Conservation (phyloP, 202 grass and related monocot species). For the Schoenoplectus tabernaemontani region DNA sequence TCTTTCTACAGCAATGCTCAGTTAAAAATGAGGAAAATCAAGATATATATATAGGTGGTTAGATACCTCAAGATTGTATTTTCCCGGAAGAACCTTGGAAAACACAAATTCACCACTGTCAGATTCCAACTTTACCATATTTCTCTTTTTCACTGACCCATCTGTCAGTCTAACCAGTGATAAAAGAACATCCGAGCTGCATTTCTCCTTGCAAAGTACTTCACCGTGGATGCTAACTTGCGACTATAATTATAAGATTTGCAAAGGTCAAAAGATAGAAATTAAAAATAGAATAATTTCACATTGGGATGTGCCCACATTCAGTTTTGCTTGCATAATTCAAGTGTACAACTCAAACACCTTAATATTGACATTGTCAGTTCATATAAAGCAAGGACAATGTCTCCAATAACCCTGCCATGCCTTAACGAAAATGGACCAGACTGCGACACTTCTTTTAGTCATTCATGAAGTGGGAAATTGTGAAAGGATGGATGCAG, state of each 20-base stretch:
- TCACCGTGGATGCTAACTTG: conserved; percentile 91
- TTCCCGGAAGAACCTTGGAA: conserved; percentile 90
- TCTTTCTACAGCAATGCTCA: background rate
- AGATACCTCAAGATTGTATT: conserved; percentile 74
- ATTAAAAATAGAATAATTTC: background rate
- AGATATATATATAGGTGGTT: background rate
- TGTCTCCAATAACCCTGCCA: background rate
- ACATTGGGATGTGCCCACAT: background rate
- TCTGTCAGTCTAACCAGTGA: conserved; percentile 69
- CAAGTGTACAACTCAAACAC: background rate
- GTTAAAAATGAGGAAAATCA: background rate
- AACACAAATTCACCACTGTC: conserved; percentile 66
- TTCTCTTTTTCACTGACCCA: conserved; percentile 47
- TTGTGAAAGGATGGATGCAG: background rate
- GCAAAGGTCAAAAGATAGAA: conserved; percentile 1
- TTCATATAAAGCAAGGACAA: background rate
- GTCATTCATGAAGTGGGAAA: background rate
- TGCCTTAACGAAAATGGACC: background rate
- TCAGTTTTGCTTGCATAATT: background rate
- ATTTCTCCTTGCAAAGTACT: conserved; percentile 80
- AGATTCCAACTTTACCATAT: conserved; percentile 41
- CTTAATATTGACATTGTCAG: background rate
- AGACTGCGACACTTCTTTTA: background rate
- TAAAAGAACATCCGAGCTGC: conserved; percentile 53
- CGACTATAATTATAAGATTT: conserved; percentile 36